These are phyloP conservation scores for Rubus parviflorus DNA, from an alignment of 306 rosid genomes.

Conservation along the genomic window DNA sequence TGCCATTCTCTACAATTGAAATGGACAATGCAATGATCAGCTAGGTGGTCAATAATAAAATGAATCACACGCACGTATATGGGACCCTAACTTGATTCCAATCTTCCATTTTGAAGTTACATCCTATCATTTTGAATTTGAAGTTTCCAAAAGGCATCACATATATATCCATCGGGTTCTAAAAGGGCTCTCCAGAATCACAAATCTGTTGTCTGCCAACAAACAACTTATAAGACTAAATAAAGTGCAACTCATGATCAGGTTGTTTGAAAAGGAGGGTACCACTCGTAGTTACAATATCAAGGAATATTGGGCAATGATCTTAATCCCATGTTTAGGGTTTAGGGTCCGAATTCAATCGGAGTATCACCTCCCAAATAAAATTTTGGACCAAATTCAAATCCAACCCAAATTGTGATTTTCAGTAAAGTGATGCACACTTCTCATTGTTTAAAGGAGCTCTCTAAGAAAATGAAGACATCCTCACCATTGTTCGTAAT, in stretches of 20 bases:
- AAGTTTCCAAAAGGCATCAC: conserved; percentile 26
- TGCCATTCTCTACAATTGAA: conserved; percentile 28
- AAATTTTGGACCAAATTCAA: too few species aligned
- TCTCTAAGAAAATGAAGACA: too few species aligned
- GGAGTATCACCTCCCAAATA: too few species aligned
- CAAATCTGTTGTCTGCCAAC: background rate
- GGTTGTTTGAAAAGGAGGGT: background rate
- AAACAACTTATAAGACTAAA: background rate
- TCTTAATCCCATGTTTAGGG: too few species aligned
- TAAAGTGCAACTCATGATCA: background rate
- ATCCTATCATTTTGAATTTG: conserved; percentile 23
- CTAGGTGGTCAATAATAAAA: conserved; percentile 13
- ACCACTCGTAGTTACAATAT: too few species aligned
- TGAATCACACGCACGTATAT: conserved; percentile 14
- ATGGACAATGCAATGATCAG: conserved; percentile 36
- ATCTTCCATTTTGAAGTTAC: conserved; percentile 27
- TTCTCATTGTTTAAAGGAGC: too few species aligned
- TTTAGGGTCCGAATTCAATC: too few species aligned
- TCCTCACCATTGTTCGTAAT: too few species aligned
- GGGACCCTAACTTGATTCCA: conserved; percentile 29
- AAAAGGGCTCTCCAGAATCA: background rate
- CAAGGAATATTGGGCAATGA: too few species aligned
- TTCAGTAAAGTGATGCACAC: too few species aligned
- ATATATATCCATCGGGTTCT: background rate
- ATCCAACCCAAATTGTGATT: too few species aligned